These are phyloP conservation scores for Dysphania ambrosioides DNA, from an alignment of 148 eudicot genomes.

Conservation along the genomic window DNA sequence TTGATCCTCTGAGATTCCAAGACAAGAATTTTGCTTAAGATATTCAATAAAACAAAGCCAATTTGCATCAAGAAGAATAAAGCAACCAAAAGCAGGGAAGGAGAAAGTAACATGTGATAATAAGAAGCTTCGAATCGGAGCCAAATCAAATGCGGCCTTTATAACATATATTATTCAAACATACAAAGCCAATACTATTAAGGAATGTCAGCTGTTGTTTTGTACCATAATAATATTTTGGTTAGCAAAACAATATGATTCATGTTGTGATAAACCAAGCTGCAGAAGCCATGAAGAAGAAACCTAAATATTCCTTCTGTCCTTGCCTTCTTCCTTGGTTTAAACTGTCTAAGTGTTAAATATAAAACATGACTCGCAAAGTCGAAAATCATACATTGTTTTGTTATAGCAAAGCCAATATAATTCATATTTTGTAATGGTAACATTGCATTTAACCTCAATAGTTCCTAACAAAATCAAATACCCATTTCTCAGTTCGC, in stretches of 20 bases:
- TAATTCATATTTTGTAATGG: conserved; percentile 24
- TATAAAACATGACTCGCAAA: conserved; percentile 2
- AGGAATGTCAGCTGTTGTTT: conserved; percentile 5
- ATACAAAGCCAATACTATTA: neutral
- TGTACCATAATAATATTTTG: neutral
- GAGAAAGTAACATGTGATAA: conserved; percentile 10
- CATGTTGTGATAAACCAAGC: conserved; percentile 21
- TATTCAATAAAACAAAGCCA: neutral
- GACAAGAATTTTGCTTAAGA: neutral
- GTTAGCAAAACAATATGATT: neutral
- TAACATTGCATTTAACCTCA: conserved; percentile 30
- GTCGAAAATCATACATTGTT: neutral
- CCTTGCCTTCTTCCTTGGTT: neutral
- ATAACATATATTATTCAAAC: neutral
- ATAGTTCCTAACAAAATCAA: conserved; percentile 23
- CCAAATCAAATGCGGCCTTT: conserved; percentile 10
- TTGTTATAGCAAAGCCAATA: neutral
- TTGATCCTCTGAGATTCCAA: conserved; percentile 8
- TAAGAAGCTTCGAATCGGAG: conserved; percentile 43
- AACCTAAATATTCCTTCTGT: conserved; percentile 40
- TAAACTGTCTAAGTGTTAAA: neutral
- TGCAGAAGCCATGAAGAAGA: conserved; percentile 34
- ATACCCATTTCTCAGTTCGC: conserved; percentile 8
- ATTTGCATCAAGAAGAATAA: conserved; percentile 24
- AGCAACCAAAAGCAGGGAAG: conserved; percentile 25